A percentile compares a stretch with the other conserved stretches of the same genome.
Evolutionary conservation across 352 stramenopile genomes (phyloP).

Genomic region (Globisporangium mamillatum): DNA sequence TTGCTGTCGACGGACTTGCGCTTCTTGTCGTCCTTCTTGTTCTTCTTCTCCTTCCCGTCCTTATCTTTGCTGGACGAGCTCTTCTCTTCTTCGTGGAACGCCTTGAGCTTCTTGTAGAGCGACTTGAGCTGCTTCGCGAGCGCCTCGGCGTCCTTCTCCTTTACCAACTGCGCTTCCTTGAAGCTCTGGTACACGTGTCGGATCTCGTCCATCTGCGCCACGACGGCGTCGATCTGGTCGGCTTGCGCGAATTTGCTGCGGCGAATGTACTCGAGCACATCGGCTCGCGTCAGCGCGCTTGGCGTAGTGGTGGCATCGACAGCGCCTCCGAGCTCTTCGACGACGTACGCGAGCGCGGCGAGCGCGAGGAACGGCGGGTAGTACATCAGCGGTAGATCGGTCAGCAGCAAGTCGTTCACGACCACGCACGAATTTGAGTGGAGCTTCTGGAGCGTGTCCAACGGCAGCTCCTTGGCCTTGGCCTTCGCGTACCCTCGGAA

Average conservation of each 20-base stretch:
- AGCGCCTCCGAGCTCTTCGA: slow-evolving; percentile 42
- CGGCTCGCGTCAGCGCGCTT: slow-evolving; percentile 28
- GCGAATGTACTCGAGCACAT: slow-evolving; percentile 62
- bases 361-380: slow-evolving; percentile 75
- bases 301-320: slow-evolving; percentile 23
- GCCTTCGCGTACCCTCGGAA: slow-evolving; percentile 74
- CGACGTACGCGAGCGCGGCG: slow-evolving; percentile 50
- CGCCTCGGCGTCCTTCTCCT: slow-evolving; percentile 32
- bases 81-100: slow-evolving; percentile 63
- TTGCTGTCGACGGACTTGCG: slow-evolving; percentile 41
- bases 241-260: slow-evolving; percentile 69
- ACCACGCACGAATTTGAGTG: slow-evolving; percentile 69
- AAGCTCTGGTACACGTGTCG: slow-evolving; percentile 28
- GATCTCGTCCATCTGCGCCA: slow-evolving; percentile 34
- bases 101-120: slow-evolving; percentile 88
- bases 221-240: slow-evolving; percentile 38
- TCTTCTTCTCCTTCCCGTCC: slow-evolving; percentile 44
- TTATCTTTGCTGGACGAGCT: slow-evolving; percentile 29
- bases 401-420: slow-evolving; percentile 78
- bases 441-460: slow-evolving; percentile 72
- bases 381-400: slow-evolving; percentile 59
- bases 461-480: slow-evolving; percentile 51
- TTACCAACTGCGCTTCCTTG: slow-evolving; percentile 33
- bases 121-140: slow-evolving; percentile 71
- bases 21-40: slow-evolving; percentile 67